These are phyloP conservation scores for Tylopilus vinaceipallidus DNA, from an alignment of 768 basidiomycete genomes.

Conservation along the genomic window DNA sequence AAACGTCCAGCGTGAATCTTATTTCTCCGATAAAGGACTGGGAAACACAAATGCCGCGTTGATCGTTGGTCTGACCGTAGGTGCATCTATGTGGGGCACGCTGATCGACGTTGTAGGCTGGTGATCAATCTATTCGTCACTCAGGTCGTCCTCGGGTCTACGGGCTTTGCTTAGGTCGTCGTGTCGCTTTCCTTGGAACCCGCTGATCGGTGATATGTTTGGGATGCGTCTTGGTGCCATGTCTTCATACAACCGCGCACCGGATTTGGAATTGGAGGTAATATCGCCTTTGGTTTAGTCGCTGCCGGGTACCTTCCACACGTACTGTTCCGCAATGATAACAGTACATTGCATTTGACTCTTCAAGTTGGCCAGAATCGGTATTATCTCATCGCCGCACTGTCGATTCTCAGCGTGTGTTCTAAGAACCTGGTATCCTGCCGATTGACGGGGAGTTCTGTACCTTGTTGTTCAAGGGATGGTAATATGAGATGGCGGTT, in stretches of 20 bases:
- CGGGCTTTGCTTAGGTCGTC: constrained; percentile 8
- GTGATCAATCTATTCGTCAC: neutral
- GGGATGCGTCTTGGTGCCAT: constrained; percentile 14
- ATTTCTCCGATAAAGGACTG: constrained; percentile 16
- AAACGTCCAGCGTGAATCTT: constrained; percentile 14
- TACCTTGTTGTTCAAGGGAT: constrained; percentile 16
- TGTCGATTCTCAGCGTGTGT: constrained; percentile 14
- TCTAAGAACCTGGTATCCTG: constrained; percentile 6
- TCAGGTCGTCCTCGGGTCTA: neutral
- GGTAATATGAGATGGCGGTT: constrained; percentile 21
- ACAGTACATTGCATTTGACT: neutral
- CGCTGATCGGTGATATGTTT: constrained; percentile 10
- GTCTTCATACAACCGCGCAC: constrained; percentile 11
- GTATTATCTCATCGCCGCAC: constrained; percentile 16
- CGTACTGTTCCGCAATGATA: neutral
- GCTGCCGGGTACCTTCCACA: constrained; percentile 13
- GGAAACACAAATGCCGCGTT: constrained; percentile 5
- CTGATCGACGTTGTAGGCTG: constrained; percentile 19
- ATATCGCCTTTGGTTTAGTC: constrained; percentile 12
- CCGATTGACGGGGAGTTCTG: constrained; percentile 6
- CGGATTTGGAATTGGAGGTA: constrained; percentile 16
- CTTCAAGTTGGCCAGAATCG: constrained; percentile 7
- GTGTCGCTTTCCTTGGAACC: constrained; percentile 18
- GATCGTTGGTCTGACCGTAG: constrained; percentile 1
- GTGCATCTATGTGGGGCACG: constrained; percentile 13